Evolutionary conservation across 1,284 basidiomycete species (phyloP).

Genomic region (Trametes sp.): DNA sequence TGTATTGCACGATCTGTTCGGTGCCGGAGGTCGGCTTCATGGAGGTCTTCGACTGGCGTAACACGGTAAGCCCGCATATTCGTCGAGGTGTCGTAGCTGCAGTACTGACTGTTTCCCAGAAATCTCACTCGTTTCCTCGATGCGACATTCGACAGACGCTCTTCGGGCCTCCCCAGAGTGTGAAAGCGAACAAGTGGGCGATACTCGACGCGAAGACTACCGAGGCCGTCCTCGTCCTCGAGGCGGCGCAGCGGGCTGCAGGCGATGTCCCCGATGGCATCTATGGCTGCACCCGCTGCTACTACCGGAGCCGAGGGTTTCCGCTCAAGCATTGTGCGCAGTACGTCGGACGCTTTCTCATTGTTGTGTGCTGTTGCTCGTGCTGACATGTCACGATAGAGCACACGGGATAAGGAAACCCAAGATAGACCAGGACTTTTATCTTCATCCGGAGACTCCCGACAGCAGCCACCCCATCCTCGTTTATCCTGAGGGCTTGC

Average conservation of each 20-base stretch:
- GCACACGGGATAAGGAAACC: not conserved
- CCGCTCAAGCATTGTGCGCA: not conserved
- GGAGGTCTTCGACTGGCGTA: conserved; percentile 17
- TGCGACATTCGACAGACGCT: not conserved
- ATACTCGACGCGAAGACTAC: not conserved
- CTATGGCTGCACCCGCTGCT: conserved; percentile 12
- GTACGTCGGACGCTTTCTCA: not conserved
- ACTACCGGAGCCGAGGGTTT: not conserved
- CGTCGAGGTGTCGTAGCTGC: not conserved
- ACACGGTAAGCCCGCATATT: not conserved
- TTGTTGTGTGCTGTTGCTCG: not conserved
- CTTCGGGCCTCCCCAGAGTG: not conserved
- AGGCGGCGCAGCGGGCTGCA: not conserved
- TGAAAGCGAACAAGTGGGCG: conserved; percentile 2
- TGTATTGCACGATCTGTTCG: conserved; percentile 31
- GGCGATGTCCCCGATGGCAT: not conserved
- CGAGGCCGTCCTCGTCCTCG: not conserved
- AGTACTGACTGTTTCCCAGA: not conserved
- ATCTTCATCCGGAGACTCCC: conserved; percentile 1
- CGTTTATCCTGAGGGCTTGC: conserved; percentile 5
- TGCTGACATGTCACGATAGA: not conserved
- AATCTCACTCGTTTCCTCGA: not conserved
- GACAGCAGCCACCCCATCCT: not conserved
- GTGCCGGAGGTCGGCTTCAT: not conserved
- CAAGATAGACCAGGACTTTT: not conserved